Evolutionary conservation across 495 filamentous ascomycete species (phyloP).

Genomic region (Penicillium pancosmium): DNA sequence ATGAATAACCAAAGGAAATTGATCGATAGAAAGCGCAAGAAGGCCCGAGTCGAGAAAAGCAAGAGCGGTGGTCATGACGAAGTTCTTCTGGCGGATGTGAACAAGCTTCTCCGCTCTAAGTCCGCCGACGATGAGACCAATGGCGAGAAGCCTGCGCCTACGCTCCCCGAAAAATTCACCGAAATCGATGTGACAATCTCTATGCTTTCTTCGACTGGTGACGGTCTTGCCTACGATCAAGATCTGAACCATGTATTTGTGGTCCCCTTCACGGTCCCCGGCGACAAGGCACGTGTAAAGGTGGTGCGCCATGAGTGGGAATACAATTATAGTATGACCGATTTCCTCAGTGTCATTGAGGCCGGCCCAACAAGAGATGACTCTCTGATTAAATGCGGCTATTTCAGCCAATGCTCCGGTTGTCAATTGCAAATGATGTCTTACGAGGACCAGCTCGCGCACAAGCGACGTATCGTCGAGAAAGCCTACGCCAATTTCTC

Average conservation of each 20-base stretch:
- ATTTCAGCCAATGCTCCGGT: constrained; percentile 85
- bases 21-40: constrained; percentile 55
- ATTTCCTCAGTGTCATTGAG: constrained; percentile 76
- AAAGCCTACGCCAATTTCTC: constrained; percentile 94
- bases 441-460: constrained; percentile 80
- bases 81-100: constrained; percentile 72
- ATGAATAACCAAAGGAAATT: constrained; percentile 31
- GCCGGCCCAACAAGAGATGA: constrained; percentile 80
- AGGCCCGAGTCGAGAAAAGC: constrained; percentile 45
- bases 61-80: constrained; percentile 60
- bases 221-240: constrained; percentile 72
- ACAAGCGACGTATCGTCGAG: constrained; percentile 84
- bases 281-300: constrained; percentile 78
- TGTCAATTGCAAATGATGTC: constrained; percentile 98
- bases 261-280: constrained; percentile 85
- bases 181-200: constrained; percentile 79
- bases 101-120: constrained; percentile 60
- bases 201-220: constrained; percentile 85
- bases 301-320: constrained; percentile 68
- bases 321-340: constrained; percentile 67
- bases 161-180: constrained; percentile 66
- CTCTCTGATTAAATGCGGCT: constrained; percentile 72
- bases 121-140: constrained; percentile 34
- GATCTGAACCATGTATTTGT: constrained; percentile 77
- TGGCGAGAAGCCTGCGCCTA: constrained; percentile 20